Evolutionary conservation across 2,329 filamentous ascomycete genomes (phyloP), one percentile per base, ranked within the genome.

Genomic region (Neopestalotiopsis rosae): DNA sequence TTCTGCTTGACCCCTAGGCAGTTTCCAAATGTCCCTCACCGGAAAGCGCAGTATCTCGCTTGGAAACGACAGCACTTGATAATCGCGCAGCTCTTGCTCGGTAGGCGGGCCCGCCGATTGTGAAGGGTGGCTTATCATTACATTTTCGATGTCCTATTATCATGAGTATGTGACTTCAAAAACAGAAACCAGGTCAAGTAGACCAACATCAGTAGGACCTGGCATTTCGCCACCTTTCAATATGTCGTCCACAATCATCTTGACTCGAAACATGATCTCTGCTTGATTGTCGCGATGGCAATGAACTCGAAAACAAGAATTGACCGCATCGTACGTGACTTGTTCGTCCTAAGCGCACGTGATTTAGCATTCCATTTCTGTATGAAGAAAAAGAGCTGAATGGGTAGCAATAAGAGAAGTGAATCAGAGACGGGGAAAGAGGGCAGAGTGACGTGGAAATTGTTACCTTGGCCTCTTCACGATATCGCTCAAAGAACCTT

Each of bases 301-400:
- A 20, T 65, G 62, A 14, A 70, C 34, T 40, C 61, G 38, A 34
- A 70, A 70, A n/a, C 69, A 70, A n/a, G 49, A 49, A 12, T 38
- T 40, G 14, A 49, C n/a, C 9, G 49, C 17, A 28, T 70, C 67
- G 30, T 64, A 69, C 7, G 40, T 67, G 9, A 70, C 65, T 6
- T 65, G 52, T 5, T 65, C 42, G 13, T 64, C 58, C 69, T 70
- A 7, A 13, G 24, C 28, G 7, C 30, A 49, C 3, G 13, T 4
- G 9, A 13, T 2, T 24, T 30, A 49, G 38, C 28, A 52, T 52
- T 52, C 0, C 24, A 28, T 28, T 28, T 28, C 0, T 28, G 3
- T 4, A 28, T 28, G 24, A 28, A 28, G 24, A 28, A 28, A 28
- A 28, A 28, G 3, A 28, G 24, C 24, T 28, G 24, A 28, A 28